Conservation (phyloP, 73 alveolate species). For the Stentor roeselii region DNA sequence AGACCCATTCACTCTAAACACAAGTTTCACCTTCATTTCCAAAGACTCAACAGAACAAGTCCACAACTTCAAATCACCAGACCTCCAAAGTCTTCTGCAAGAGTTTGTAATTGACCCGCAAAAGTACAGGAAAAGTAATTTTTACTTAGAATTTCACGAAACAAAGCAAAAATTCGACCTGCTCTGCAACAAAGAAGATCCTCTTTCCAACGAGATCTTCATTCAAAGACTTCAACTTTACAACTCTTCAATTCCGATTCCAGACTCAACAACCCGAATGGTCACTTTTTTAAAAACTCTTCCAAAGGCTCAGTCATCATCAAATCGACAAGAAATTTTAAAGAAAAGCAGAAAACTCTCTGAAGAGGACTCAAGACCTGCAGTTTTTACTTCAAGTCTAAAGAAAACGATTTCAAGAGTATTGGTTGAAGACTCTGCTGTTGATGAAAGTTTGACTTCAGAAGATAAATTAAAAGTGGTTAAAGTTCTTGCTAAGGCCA, state of each 20-base stretch:
- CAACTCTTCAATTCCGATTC: neutral
- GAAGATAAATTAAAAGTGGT: neutral
- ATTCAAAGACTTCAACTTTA: neutral
- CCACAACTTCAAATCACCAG: neutral
- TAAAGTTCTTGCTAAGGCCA: neutral
- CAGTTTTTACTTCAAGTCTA: neutral
- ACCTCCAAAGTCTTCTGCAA: neutral
- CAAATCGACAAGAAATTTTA: neutral
- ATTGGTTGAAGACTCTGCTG: neutral
- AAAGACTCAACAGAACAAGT: neutral
- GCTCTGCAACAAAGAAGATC: slow-evolving; percentile 2
- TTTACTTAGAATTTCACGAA: neutral
- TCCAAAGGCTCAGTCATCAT: neutral
- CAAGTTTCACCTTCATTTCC: neutral
- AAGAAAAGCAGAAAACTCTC: neutral
- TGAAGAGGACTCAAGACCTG: neutral
- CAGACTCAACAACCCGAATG: neutral
- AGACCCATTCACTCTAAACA: slow-evolving; percentile 15
- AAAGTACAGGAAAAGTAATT: slow-evolving; percentile 19
- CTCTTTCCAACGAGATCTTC: neutral
- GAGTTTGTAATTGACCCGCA: slow-evolving; percentile 2
- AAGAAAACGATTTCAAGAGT: neutral
- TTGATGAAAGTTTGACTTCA: neutral
- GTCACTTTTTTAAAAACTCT: neutral
- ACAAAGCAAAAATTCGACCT: neutral